Conservation (phyloP, 2,329 filamentous ascomycete species). For the Monosporascus sp. region DNA sequence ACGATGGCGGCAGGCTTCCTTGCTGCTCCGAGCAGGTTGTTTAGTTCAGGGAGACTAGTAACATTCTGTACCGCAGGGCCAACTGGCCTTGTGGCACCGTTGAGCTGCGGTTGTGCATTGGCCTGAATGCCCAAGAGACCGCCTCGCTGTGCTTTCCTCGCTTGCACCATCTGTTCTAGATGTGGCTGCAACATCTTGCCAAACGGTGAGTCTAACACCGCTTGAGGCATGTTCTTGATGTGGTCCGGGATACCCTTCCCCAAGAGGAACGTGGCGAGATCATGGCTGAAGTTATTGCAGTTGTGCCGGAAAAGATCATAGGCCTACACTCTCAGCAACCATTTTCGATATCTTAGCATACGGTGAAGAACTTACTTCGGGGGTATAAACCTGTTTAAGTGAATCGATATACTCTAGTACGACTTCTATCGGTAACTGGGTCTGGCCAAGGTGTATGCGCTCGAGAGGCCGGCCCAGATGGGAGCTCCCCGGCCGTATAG, state of each 20-base stretch:
- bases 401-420: constrained; percentile 86
- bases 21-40: constrained; percentile 54
- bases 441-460: constrained; percentile 67
- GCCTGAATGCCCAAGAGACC: constrained; percentile 48
- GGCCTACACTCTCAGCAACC: constrained; percentile 43
- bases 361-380: constrained; percentile 49
- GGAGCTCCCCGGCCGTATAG: constrained; percentile 72
- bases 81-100: constrained; percentile 11
- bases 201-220: constrained; percentile 79
- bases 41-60: constrained; percentile 53
- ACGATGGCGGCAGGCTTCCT: constrained; percentile 68
- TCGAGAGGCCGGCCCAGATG: constrained; percentile 85
- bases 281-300: constrained; percentile 96
- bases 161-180: constrained; percentile 45
- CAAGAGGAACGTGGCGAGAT: constrained; percentile 82
- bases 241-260: constrained; percentile 84
- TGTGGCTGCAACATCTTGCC: constrained; percentile 83
- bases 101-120: constrained; percentile 23
- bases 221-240: constrained; percentile 79
- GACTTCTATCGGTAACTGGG: constrained; percentile 72
- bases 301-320: constrained; percentile 91
- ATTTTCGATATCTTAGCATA: neutral
- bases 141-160: constrained; percentile 42
- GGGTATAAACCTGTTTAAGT: constrained; percentile 73
- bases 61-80: constrained; percentile 52